A percentile compares a stretch with the other conserved stretches of the same genome.
Conservation (phyloP, 2,329 filamentous ascomycete species). For the Elsinoe batatas region DNA sequence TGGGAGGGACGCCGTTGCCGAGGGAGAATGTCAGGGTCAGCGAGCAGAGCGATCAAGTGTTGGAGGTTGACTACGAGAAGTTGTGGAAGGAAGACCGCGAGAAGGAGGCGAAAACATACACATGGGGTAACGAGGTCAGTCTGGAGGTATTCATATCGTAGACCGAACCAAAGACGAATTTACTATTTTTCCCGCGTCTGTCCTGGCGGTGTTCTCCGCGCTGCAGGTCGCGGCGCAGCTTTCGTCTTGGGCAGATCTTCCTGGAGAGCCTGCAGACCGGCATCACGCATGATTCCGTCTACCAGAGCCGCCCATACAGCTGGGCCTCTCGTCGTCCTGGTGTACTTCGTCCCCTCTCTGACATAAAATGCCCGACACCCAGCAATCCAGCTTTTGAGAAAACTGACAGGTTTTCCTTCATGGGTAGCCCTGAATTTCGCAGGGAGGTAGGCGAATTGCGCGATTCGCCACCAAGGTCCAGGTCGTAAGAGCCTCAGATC, state of each 20-base stretch:
- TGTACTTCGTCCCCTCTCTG: background rate
- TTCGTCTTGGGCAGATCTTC: background rate
- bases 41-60: conserved; percentile 43
- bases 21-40: conserved; percentile 45
- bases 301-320: conserved; percentile 1
- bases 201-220: background rate
- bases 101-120: conserved; percentile 34
- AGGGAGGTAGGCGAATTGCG: conserved; percentile 25
- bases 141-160: conserved; percentile 49
- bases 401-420: background rate
- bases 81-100: conserved; percentile 70
- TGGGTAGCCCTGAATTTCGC: background rate
- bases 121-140: conserved; percentile 72
- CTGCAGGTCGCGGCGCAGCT: background rate
- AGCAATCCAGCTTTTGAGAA: background rate
- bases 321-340: conserved; percentile 3
- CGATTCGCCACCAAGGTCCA: conserved; percentile 16
- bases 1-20: conserved; percentile 63
- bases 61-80: conserved; percentile 65
- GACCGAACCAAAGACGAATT: background rate
- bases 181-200: background rate
- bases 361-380: conserved; percentile 7
- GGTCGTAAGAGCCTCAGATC: conserved; percentile 21
- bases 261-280: background rate
- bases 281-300: background rate